Conservation (phyloP, 768 basidiomycete genomes). For the Cystobasidium ongulense region DNA sequence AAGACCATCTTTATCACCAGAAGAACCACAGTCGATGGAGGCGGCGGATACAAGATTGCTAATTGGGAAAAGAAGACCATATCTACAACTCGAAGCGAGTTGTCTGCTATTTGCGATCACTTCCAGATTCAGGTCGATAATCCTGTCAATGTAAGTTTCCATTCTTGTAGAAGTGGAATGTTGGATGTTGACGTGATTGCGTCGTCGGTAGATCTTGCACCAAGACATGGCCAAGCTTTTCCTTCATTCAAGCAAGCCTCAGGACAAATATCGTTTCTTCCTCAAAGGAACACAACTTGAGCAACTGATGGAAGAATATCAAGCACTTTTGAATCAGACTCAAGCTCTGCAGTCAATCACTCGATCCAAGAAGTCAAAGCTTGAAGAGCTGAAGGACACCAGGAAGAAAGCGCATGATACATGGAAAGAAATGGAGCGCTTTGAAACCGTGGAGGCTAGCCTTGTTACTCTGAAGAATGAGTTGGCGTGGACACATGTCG, state of each 20-base stretch:
- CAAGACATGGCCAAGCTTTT: slow-evolving; percentile 71
- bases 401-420: slow-evolving; percentile 69
- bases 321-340: slow-evolving; percentile 64
- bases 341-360: slow-evolving; percentile 60
- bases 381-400: slow-evolving; percentile 66
- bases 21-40: slow-evolving; percentile 61
- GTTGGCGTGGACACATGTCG: slow-evolving; percentile 36
- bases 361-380: slow-evolving; percentile 61
- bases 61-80: slow-evolving; percentile 56
- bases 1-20: slow-evolving; percentile 77
- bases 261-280: slow-evolving; percentile 96
- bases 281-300: slow-evolving; percentile 82
- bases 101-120: slow-evolving; percentile 80
- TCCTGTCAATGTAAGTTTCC: slow-evolving; percentile 31
- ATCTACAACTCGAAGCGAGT: slow-evolving; percentile 70
- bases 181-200: slow-evolving; percentile 41
- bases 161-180: not conserved
- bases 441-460: slow-evolving; percentile 53
- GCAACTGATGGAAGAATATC: slow-evolving; percentile 80
- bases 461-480: slow-evolving; percentile 41
- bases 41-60: slow-evolving; percentile 73
- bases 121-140: slow-evolving; percentile 97
- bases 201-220: slow-evolving; percentile 56
- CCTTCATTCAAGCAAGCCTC: slow-evolving; percentile 66
- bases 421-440: slow-evolving; percentile 62